Evolutionary conservation across 352 stramenopile genomes (phyloP).

Genomic region (Phytophthora gonapodyides): DNA sequence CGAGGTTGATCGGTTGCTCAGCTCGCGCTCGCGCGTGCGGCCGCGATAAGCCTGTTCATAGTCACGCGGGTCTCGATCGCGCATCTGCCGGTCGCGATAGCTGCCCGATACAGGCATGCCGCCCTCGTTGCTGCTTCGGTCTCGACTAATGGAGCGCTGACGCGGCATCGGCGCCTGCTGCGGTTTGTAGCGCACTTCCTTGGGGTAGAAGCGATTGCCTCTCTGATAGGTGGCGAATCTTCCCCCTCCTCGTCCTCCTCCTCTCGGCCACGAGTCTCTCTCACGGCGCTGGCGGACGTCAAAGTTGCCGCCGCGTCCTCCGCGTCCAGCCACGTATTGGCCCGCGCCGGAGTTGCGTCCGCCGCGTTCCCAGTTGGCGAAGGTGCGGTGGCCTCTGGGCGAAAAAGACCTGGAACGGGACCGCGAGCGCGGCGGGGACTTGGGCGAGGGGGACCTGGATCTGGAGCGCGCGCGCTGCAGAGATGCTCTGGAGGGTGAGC

Average conservation of each 20-base stretch:
- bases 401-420: slow-evolving; percentile 70
- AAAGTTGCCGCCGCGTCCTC: slow-evolving; percentile 33
- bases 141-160: slow-evolving; percentile 47
- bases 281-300: slow-evolving; percentile 41
- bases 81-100: slow-evolving; percentile 46
- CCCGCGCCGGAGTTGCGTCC: slow-evolving; percentile 26
- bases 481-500: slow-evolving; percentile 48
- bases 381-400: slow-evolving; percentile 55
- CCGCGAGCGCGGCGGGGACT: slow-evolving; percentile 45
- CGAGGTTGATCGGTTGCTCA: slow-evolving; percentile 31
- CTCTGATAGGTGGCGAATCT: slow-evolving; percentile 29
- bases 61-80: slow-evolving; percentile 37
- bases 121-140: slow-evolving; percentile 41
- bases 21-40: slow-evolving; percentile 17
- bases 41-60: slow-evolving; percentile 36
- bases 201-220: slow-evolving; percentile 49
- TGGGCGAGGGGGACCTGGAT: slow-evolving; percentile 24
- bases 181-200: slow-evolving; percentile 43
- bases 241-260: slow-evolving; percentile 27
- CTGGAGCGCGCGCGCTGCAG: slow-evolving; percentile 35
- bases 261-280: slow-evolving; percentile 40
- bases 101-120: slow-evolving; percentile 16
- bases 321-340: slow-evolving; percentile 32
- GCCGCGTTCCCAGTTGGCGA: slow-evolving; percentile 42
- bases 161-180: slow-evolving; percentile 19